These are phyloP conservation scores for Saccharomycopsis fibuligera DNA, from an alignment of 805 yeast species.

Conservation along the genomic window DNA sequence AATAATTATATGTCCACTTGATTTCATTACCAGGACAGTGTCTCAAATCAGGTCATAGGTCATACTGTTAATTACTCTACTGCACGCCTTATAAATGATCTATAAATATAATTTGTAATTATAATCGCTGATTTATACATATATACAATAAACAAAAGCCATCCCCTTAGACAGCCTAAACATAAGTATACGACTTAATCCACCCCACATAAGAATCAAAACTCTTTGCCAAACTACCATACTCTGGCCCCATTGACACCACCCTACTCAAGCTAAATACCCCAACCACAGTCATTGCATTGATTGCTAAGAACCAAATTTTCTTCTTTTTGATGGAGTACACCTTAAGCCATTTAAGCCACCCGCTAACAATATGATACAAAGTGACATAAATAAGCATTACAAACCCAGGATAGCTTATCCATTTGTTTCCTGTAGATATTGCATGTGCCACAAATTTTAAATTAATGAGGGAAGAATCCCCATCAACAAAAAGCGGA, in stretches of 20 bases:
- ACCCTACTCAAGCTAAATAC: slow-evolving; percentile 30
- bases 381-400: slow-evolving; percentile 33
- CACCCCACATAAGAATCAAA: slow-evolving; percentile 9
- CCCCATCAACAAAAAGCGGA: slow-evolving; percentile 58
- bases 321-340: slow-evolving; percentile 36
- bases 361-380: slow-evolving; percentile 54
- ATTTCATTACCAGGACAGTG: too few relatives aligned
- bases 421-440: slow-evolving; percentile 24
- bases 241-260: slow-evolving; percentile 3
- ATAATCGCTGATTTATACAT: too few relatives aligned
- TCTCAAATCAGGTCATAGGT: too few relatives aligned
- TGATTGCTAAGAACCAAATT: slow-evolving; percentile 38
- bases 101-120: too few relatives aligned
- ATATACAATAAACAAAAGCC: too few relatives aligned
- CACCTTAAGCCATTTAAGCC: slow-evolving; percentile 39
- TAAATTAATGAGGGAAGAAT: slow-evolving; percentile 49
- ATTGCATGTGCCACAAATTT: slow-evolving; percentile 43
- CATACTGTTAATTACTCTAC: too few relatives aligned
- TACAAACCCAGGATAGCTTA: slow-evolving; percentile 30
- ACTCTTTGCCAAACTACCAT: slow-evolving; percentile 10
- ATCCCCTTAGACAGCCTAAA: neutral
- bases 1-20: too few relatives aligned
- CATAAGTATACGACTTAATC: neutral
- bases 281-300: slow-evolving; percentile 32
- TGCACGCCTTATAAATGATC: too few relatives aligned